Evolutionary conservation across 257 asterid species (phyloP), one percentile per base, ranked within the genome.

Genomic region (Salvia splendens): DNA sequence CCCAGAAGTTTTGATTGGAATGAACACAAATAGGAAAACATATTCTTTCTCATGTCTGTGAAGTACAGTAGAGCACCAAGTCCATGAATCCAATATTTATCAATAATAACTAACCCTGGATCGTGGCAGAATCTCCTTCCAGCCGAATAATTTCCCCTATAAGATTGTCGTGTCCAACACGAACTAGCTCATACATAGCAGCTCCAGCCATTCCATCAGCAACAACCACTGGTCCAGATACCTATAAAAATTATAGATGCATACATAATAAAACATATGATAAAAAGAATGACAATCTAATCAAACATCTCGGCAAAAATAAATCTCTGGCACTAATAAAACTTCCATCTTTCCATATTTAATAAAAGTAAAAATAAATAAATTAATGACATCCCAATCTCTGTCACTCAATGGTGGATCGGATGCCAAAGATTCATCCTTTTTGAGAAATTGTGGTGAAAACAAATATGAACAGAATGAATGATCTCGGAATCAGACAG

Each of bases 151-250:
- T 93, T 84, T 89, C 97, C 30, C 97, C 99, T 77, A 90, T 90
- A 57, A 93, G 96, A 38, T 90, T 90, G 81, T 93, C 97, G 65
- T 90, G 92, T 17, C 97, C 97, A 55, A 93, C 99, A 52, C 99
- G 96, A 61, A 90, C 99, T 58, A 93, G 83, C 71, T 93, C 99
- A 63, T 93, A 93, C 99, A 93, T 93, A 73, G 99, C 97, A 81
- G 99, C 99, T 59, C 99, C 97, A 2, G 79, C 89, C 99, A 93
- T 93, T 74, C 97, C 99, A 85, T 93, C 99, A 43, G 99, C 99
- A 76, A 93, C 89, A 12, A 93, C 99, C 68, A 93, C 99, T 0
- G 99, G 99, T 45, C 98, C 97, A 60, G 97, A 93, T 4, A 93
- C 98, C 98, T 89, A 65, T 12, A 24, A 30, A 57, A 45, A 24